Conservation (phyloP, 1,284 basidiomycete species). For the Coriolopsis trogii region DNA sequence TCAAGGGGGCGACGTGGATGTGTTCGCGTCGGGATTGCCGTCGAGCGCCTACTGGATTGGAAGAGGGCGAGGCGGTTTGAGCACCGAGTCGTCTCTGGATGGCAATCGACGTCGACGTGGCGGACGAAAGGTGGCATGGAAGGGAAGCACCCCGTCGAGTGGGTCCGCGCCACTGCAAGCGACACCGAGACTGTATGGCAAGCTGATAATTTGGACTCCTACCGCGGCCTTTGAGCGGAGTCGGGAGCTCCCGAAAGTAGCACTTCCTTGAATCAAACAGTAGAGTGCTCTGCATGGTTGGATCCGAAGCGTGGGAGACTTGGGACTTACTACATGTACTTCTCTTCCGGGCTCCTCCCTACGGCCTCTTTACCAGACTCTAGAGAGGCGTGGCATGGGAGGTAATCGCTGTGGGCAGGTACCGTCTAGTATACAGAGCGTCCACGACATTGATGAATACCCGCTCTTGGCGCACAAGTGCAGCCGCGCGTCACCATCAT, state of each 20-base stretch:
- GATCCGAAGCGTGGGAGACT: too few species aligned
- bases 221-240: slow-evolving; percentile 2
- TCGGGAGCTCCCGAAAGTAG: too few species aligned
- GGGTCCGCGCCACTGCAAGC: neutral
- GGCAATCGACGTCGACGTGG: neutral
- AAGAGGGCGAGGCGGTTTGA: neutral
- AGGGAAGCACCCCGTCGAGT: neutral
- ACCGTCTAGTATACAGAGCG: too few species aligned
- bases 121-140: neutral
- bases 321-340: too few species aligned
- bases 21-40: neutral
- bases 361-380: too few species aligned
- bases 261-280: too few species aligned
- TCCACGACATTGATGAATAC: too few species aligned
- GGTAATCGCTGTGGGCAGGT: too few species aligned
- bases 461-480: neutral
- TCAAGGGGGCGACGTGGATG: neutral
- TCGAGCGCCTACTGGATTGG: neutral
- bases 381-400: too few species aligned
- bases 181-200: neutral
- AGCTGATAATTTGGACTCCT: neutral
- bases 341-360: too few species aligned
- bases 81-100: slow-evolving; percentile 3
- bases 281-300: too few species aligned
- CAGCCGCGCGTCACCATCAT: neutral